These are phyloP conservation scores for Botrytis deweyae DNA, from an alignment of 2,329 filamentous ascomycete species.

Conservation along the genomic window DNA sequence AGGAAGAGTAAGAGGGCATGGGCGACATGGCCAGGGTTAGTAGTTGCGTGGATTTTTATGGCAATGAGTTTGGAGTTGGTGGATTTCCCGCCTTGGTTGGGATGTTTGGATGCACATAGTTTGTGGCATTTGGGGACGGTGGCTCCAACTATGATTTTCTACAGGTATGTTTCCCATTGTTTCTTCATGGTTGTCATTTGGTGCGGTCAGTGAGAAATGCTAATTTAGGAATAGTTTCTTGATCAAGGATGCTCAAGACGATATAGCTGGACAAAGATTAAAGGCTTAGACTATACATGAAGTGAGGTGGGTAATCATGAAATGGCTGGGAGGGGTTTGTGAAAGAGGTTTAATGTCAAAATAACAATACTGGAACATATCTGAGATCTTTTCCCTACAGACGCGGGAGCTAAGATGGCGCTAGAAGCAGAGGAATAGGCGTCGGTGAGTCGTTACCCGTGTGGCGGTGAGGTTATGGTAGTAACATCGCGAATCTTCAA, in stretches of 20 bases:
- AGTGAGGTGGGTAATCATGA: neutral
- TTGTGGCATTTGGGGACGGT: constrained; percentile 96
- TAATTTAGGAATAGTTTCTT: constrained; percentile 63
- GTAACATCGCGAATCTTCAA: neutral
- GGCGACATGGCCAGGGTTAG: constrained; percentile 86
- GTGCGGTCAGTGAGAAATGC: neutral
- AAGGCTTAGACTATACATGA: constrained; percentile 57
- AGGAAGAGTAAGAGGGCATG: constrained; percentile 68
- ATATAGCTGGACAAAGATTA: constrained; percentile 69
- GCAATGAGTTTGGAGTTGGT: constrained; percentile 95
- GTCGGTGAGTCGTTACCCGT: neutral
- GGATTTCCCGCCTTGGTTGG: constrained; percentile 83
- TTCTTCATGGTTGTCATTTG: no score
- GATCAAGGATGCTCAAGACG: constrained; percentile 79
- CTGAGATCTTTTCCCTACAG: neutral
- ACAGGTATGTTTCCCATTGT: constrained; percentile 67
- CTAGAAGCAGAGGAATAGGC: neutral
- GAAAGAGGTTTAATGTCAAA: neutral
- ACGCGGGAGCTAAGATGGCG: neutral
- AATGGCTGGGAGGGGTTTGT: neutral
- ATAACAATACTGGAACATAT: neutral
- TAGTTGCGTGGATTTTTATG: constrained; percentile 86
- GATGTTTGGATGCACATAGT: constrained; percentile 87
- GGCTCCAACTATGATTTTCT: constrained; percentile 83
- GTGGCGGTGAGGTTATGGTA: neutral